phyloP scores from a whole-genome alignment of 2,329 filamentous ascomycete genomes.

The Xylariomycetidae sp. region DNA sequence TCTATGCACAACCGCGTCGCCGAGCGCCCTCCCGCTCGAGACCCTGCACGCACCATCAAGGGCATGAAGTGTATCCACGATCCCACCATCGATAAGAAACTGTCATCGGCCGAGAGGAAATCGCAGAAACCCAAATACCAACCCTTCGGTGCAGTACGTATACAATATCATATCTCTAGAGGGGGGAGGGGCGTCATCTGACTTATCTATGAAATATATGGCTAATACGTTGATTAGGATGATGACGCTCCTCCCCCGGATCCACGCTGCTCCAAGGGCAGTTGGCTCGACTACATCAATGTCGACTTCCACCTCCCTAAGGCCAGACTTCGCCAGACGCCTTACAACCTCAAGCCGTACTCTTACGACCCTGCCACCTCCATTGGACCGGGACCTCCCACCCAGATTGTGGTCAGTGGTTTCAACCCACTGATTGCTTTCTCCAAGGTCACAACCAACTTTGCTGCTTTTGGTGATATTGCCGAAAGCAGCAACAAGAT shows the following conservation, averaged over 20 bases:
- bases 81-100: slow-evolving; percentile 35
- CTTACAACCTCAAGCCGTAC: slow-evolving; percentile 78
- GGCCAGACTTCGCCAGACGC: slow-evolving; percentile 63
- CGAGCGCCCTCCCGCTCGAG: slow-evolving; percentile 50
- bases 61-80: slow-evolving; percentile 57
- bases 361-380: slow-evolving; percentile 76
- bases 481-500: slow-evolving; percentile 89
- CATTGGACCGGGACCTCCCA: slow-evolving; percentile 81
- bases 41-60: slow-evolving; percentile 46
- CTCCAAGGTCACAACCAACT: slow-evolving; percentile 67
- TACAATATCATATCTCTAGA: slow-evolving; percentile 29
- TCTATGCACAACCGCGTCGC: slow-evolving; percentile 21
- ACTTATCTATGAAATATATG: slow-evolving; percentile 40
- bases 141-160: slow-evolving; percentile 63
- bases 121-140: slow-evolving; percentile 55
- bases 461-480: slow-evolving; percentile 79
- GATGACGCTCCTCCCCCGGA: slow-evolving; percentile 75
- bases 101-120: slow-evolving; percentile 49
- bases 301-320: slow-evolving; percentile 65
- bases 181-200: slow-evolving; percentile 58
- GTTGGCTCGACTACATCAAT: slow-evolving; percentile 60
- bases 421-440: slow-evolving; percentile 87
- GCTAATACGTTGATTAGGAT: slow-evolving; percentile 67
- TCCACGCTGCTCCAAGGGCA: slow-evolving; percentile 70
- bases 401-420: slow-evolving; percentile 89